Conservation (phyloP, 192 early-diverging fungal genomes). For the Dissophora globulifera region DNA sequence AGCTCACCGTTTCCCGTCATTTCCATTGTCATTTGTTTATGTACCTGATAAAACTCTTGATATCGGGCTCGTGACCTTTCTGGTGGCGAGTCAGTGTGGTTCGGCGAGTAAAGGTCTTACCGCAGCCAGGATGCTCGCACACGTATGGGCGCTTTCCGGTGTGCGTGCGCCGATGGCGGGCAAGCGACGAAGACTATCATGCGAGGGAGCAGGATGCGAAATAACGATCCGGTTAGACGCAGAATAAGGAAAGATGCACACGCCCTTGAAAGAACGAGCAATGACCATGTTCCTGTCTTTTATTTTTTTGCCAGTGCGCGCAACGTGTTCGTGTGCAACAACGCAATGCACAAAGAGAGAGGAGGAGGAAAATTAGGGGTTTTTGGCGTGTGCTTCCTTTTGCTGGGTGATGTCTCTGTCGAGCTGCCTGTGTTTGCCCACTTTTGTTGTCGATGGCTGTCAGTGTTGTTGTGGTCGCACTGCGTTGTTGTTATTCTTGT, state of each 20-base stretch:
- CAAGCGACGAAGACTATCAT: slow-evolving; percentile 74
- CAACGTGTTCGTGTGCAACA: too few relatives aligned
- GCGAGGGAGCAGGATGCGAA: slow-evolving; percentile 1
- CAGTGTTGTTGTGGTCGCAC: too few relatives aligned
- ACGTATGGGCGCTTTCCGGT: slow-evolving; percentile 82
- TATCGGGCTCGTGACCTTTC: slow-evolving; percentile 63
- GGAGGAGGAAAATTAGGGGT: slow-evolving; percentile 31
- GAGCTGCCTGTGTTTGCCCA: too few relatives aligned
- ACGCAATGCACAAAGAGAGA: too few relatives aligned
- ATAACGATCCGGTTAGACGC: too few relatives aligned
- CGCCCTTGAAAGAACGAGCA: neutral
- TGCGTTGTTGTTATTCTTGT: too few relatives aligned
- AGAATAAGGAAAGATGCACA: neutral
- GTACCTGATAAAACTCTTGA: slow-evolving; percentile 58
- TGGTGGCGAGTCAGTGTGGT: slow-evolving; percentile 74
- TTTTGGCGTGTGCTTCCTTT: slow-evolving; percentile 10
- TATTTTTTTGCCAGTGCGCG: slow-evolving; percentile 1
- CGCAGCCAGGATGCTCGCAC: slow-evolving; percentile 74
- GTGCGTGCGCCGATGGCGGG: slow-evolving; percentile 81
- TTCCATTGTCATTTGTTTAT: neutral
- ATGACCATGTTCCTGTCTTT: too few relatives aligned
- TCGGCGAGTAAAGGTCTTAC: slow-evolving; percentile 76
- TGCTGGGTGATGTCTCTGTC: slow-evolving; percentile 10
- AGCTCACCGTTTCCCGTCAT: too few relatives aligned
- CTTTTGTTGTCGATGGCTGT: too few relatives aligned